Percentiles rank a stretch among this genome's conserved stretches.
Evolutionary conservation across 352 stramenopile species (phyloP).

Genomic region (Pythium monospermum): DNA sequence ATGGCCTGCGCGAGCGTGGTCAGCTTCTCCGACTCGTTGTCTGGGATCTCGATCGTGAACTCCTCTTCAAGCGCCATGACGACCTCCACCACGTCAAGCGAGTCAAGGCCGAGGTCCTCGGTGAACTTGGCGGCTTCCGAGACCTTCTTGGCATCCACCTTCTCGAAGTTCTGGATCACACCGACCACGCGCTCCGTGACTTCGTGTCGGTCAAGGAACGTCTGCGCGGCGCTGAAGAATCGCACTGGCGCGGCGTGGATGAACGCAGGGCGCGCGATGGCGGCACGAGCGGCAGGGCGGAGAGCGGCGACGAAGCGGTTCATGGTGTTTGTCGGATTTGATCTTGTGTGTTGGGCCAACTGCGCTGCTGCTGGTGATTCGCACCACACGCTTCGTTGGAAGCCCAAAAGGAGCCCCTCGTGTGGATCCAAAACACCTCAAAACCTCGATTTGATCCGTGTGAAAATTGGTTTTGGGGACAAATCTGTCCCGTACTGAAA

Average conservation of each 20-base stretch:
- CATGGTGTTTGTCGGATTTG: constrained; percentile 37
- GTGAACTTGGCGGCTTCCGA: constrained; percentile 93
- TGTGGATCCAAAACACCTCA: constrained; percentile 23
- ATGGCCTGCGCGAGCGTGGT: constrained; percentile 95
- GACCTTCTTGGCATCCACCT: constrained; percentile 95
- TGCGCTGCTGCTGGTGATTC: background rate
- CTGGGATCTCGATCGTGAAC: constrained; percentile 99
- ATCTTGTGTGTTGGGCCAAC: background rate
- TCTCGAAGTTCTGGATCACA: constrained; percentile 99
- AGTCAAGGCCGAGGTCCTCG: constrained; percentile 98
- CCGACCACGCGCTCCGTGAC: constrained; percentile 96
- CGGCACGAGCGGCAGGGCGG: constrained; percentile 58
- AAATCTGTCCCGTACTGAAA: background rate
- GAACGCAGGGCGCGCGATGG: constrained; percentile 45
- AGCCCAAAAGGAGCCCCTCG: background rate
- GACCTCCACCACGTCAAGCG: constrained; percentile 94
- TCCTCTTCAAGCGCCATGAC: constrained; percentile 99
- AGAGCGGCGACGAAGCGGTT: constrained; percentile 74
- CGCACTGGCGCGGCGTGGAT: constrained; percentile 26
- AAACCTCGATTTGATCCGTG: constrained; percentile 13
- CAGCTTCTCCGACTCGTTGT: constrained; percentile 99
- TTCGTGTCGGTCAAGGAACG: constrained; percentile 88
- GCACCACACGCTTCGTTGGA: constrained; percentile 2
- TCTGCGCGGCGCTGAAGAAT: constrained; percentile 80
- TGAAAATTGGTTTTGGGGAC: background rate